Conservation (phyloP, 345 rosid species). For the Rhodamnia rubescens region DNA sequence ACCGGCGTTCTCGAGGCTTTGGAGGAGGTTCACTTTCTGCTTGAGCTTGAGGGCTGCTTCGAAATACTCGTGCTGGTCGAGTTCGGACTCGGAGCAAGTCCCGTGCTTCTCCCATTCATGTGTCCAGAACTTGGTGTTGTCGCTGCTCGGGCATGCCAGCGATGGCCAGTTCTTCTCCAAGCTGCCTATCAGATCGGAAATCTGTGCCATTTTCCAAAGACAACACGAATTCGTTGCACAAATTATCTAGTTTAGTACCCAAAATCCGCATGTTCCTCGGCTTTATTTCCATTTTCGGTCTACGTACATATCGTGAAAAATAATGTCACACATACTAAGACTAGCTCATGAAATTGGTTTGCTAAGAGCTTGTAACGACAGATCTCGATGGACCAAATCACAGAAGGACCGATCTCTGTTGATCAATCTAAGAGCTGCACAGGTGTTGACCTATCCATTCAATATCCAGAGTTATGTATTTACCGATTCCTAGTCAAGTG, state of each 20-base stretch:
- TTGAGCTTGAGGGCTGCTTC: conserved; percentile 42
- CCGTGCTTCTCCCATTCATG: conserved; percentile 90
- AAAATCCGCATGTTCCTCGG: background rate
- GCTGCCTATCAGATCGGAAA: conserved; percentile 34
- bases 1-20: conserved; percentile 36
- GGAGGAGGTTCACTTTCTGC: conserved; percentile 43
- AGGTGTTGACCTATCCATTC: background rate
- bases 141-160: conserved; percentile 57
- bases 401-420: background rate
- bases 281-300: background rate
- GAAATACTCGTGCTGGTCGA: conserved; percentile 63
- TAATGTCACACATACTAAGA: background rate
- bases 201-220: conserved; percentile 12
- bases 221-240: background rate
- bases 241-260: background rate
- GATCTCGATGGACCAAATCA: background rate
- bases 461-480: background rate
- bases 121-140: conserved; percentile 57
- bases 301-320: background rate
- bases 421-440: background rate
- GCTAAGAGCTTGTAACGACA: background rate
- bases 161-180: conserved; percentile 62
- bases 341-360: background rate
- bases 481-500: background rate
- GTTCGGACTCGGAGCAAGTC: conserved; percentile 61